Percentiles rank a stretch among this genome's conserved stretches.
Conservation (phyloP, 2,329 filamentous ascomycete genomes). For the Pseudocercospora fijiensis region DNA sequence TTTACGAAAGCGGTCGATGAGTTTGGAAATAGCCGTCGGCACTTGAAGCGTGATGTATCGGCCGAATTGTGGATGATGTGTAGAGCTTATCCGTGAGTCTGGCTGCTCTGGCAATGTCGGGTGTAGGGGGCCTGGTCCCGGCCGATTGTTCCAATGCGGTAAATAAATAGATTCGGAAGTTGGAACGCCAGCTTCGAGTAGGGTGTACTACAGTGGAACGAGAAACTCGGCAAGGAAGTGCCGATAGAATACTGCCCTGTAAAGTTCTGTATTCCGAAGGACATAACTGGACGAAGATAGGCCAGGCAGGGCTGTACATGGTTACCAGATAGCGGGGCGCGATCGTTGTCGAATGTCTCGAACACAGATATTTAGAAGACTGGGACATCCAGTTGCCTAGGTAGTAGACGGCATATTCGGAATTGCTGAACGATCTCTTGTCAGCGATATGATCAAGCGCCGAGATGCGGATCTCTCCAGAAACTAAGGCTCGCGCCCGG, state of each 20-base stretch:
- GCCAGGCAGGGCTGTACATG: neutral
- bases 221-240: neutral
- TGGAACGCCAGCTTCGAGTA: neutral
- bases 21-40: neutral
- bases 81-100: neutral
- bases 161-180: neutral
- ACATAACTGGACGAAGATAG: neutral
- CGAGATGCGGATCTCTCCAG: constrained; percentile 4
- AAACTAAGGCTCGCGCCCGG: neutral
- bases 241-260: neutral
- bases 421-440: neutral
- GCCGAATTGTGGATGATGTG: neutral
- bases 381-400: neutral
- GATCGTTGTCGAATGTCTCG: neutral
- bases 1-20: neutral
- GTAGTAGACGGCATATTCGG: neutral
- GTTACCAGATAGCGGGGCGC: neutral
- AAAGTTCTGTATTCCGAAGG: neutral
- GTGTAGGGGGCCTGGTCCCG: neutral
- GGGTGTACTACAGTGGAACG: neutral
- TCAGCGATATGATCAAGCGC: neutral
- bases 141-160: neutral
- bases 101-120: neutral
- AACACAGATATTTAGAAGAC: neutral
- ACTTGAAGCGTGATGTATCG: neutral